Evolutionary conservation across 2,329 filamentous ascomycete species (phyloP), one percentile per base, ranked within the genome.

Genomic region (Zymoseptoria tritici): DNA sequence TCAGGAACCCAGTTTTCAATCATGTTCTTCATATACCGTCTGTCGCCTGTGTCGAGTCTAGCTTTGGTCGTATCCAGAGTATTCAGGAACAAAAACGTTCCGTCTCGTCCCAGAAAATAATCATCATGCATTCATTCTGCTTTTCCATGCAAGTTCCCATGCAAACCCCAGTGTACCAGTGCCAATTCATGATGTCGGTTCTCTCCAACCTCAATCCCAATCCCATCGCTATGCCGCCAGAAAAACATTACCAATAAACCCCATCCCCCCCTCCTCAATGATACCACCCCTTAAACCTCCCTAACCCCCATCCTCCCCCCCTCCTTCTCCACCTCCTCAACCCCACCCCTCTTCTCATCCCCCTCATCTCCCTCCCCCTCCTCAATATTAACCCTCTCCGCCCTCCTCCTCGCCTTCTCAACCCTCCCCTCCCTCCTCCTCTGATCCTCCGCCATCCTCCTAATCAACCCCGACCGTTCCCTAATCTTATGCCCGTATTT

Each of bases 391-490:
- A 22, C 21, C 21, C 21, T 49, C 20, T 8, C 36, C 2, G 29
- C 20, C 24, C 29, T 26, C 11, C n/a, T 49, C 9, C 49, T 57
- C 42, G 70, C 70, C 57, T 57, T 70, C 52, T 60, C 64, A 60
- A 73, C 72, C 64, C 77, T 80, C 16, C 74, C 75, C 49, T 80
- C 79, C 57, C 78, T 60, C 57, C 75, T 75, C 65, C 72, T 74
- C 66, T 79, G 78, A 57, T 83, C 80, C 63, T 80, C 71, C 52
- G 69, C 67, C 73, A 81, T 80, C 20, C 67, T 64, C 21, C 76
- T 67, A 60, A 86, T 86, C 66, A 86, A 70, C 9, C 72, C 68
- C 60, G 81, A 82, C 74, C 80, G 81, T 69, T 78, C 73, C 54
- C 85, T 73, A 63, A 87, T 85, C 71, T 77, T 79, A 54, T 81